These are phyloP conservation scores for Monascus purpureus DNA, from an alignment of 495 filamentous ascomycete genomes.

Conservation along the genomic window DNA sequence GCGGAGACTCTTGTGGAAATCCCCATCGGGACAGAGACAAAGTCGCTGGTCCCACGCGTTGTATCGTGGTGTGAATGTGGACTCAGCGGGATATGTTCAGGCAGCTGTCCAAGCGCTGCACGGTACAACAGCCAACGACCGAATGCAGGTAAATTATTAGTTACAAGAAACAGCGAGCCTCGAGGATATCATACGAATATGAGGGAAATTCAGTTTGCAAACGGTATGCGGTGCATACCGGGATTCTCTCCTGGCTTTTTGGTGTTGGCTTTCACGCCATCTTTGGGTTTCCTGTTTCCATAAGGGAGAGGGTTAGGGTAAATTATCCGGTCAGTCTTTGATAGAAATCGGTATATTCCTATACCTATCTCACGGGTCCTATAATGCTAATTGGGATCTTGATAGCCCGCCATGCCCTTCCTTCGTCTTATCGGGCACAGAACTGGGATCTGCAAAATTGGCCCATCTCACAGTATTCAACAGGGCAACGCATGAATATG, in stretches of 20 bases:
- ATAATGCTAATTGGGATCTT: too few relatives aligned
- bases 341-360: too few relatives aligned
- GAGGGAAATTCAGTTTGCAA: conserved; percentile 40
- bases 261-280: too few relatives aligned
- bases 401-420: too few relatives aligned
- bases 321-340: too few relatives aligned
- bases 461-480: too few relatives aligned
- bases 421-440: too few relatives aligned
- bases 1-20: conserved; percentile 47
- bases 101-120: conserved; percentile 27
- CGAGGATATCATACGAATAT: conserved; percentile 38
- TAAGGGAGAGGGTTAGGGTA: too few relatives aligned
- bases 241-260: conserved; percentile 1
- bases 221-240: conserved; percentile 38
- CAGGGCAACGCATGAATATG: too few relatives aligned
- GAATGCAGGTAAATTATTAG: conserved; percentile 29
- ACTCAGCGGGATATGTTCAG: conserved; percentile 31
- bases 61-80: conserved; percentile 51
- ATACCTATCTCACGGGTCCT: too few relatives aligned
- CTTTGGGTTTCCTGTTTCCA: too few relatives aligned
- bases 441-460: too few relatives aligned
- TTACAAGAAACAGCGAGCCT: conserved; percentile 33
- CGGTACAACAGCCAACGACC: conserved; percentile 20
- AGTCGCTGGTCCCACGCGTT: conserved; percentile 50
- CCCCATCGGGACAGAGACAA: conserved; percentile 45